A percentile compares a stretch with the other conserved stretches of the same genome.
Evolutionary conservation across 805 yeast genomes (phyloP).

Genomic region (Yarrowia divulgata): DNA sequence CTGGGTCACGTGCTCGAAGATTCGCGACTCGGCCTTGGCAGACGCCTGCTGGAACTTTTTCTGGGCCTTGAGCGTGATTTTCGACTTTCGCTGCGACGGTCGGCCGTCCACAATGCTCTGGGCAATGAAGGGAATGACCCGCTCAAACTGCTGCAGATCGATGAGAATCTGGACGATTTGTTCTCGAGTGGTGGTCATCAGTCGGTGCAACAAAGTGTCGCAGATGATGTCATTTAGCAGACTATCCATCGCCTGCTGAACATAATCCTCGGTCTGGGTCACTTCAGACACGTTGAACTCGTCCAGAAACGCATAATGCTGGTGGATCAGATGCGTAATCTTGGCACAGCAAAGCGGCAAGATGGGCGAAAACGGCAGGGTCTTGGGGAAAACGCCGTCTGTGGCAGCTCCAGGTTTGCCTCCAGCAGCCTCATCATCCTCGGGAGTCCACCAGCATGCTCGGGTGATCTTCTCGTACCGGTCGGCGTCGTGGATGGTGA

Average conservation of each 20-base stretch:
- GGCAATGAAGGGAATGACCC: constrained; percentile 72
- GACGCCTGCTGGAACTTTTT: constrained; percentile 64
- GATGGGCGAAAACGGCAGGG: constrained; percentile 85
- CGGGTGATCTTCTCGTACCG: constrained; percentile 69
- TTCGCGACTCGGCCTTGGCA: constrained; percentile 75
- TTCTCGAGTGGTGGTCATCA: constrained; percentile 80
- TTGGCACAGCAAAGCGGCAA: constrained; percentile 87
- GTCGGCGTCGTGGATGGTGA: constrained; percentile 65
- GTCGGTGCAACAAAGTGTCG: constrained; percentile 64
- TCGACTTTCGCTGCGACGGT: constrained; percentile 51
- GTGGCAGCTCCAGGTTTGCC: constrained; percentile 26
- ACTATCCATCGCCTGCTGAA: constrained; percentile 68
- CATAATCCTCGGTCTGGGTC: constrained; percentile 64
- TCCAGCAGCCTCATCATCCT: constrained; percentile 50
- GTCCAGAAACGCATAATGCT: constrained; percentile 68
- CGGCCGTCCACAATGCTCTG: constrained; percentile 52
- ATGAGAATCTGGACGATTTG: constrained; percentile 88
- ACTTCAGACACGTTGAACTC: constrained; percentile 65
- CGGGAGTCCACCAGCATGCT: constrained; percentile 73
- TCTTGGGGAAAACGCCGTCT: constrained; percentile 57
- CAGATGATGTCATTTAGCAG: constrained; percentile 74
- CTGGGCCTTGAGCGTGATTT: constrained; percentile 60
- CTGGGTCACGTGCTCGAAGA: constrained; percentile 82
- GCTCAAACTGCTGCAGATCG: constrained; percentile 84
- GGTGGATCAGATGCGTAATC: constrained; percentile 67